Percentiles rank a stretch among this genome's conserved stretches.
Evolutionary conservation across 441 rosid genomes (phyloP).

Genomic region (Gossypium davidsonii): DNA sequence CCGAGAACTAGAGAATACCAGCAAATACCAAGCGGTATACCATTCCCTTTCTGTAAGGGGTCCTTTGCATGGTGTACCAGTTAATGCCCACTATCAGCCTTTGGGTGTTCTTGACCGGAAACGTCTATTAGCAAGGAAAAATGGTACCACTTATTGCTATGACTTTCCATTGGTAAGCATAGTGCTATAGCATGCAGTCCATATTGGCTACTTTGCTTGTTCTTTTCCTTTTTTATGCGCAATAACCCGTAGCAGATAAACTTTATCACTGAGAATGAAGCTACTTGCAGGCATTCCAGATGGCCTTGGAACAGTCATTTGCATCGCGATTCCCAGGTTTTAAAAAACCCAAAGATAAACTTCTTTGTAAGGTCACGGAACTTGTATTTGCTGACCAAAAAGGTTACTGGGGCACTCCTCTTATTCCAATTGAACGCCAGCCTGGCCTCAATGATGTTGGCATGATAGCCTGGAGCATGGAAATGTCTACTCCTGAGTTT

Average conservation of each 20-base stretch:
- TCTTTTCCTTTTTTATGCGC: not conserved
- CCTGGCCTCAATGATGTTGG: conserved; percentile 88
- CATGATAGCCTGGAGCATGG: conserved; percentile 98
- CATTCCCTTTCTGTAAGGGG: conserved; percentile 59
- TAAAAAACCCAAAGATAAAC: conserved; percentile 43
- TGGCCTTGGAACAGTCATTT: conserved; percentile 77
- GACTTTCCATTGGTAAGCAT: conserved; percentile 89
- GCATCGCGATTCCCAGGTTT: conserved; percentile 46
- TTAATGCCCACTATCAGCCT: conserved; percentile 67
- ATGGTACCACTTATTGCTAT: conserved; percentile 90
- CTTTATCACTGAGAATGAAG: conserved; percentile 16
- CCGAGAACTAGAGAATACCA: conserved; percentile 73
- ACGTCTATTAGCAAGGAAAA: conserved; percentile 80
- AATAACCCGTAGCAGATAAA: not conserved
- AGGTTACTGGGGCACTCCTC: conserved; percentile 71
- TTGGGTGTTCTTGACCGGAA: conserved; percentile 70
- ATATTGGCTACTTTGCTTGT: not conserved
- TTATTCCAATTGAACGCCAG: conserved; percentile 50
- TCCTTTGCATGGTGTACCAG: conserved; percentile 60
- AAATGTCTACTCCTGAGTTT: conserved; percentile 87
- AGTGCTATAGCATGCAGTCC: conserved; percentile 12
- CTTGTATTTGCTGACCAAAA: conserved; percentile 67
- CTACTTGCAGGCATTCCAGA: conserved; percentile 77
- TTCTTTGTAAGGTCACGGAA: conserved; percentile 59
- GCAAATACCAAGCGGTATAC: conserved; percentile 48